Percentiles rank a stretch among this genome's conserved stretches.
These are phyloP conservation scores for Candida sithepensis DNA, from an alignment of 805 yeast genomes.

Conservation along the genomic window DNA sequence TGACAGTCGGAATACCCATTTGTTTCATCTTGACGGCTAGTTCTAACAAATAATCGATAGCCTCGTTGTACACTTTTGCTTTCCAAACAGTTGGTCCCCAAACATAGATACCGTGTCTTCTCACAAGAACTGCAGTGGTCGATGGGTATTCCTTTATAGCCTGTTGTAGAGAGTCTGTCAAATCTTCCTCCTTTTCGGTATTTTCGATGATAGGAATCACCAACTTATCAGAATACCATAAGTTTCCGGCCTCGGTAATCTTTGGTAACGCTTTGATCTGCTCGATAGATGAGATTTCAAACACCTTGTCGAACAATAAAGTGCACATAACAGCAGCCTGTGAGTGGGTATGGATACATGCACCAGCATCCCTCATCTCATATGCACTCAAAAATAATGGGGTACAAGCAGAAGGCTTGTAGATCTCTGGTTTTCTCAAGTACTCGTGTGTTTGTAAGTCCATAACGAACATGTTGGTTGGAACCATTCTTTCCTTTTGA, in stretches of 20 bases:
- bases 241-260: constrained; percentile 60
- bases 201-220: constrained; percentile 89
- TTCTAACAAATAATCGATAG: constrained; percentile 84
- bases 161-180: constrained; percentile 59
- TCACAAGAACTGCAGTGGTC: constrained; percentile 81
- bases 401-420: constrained; percentile 91
- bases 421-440: constrained; percentile 55
- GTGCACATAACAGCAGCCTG: constrained; percentile 83
- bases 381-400: constrained; percentile 80
- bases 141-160: constrained; percentile 71
- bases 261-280: constrained; percentile 90
- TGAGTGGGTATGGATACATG: constrained; percentile 94
- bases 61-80: constrained; percentile 90
- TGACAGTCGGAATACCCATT: constrained; percentile 55
- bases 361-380: constrained; percentile 68
- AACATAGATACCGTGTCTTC: constrained; percentile 93
- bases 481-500: constrained; percentile 84
- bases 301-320: constrained; percentile 63
- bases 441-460: constrained; percentile 50
- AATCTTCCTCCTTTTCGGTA: constrained; percentile 82
- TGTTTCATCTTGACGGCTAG: constrained; percentile 79
- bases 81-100: constrained; percentile 94
- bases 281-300: constrained; percentile 76
- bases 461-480: constrained; percentile 77
- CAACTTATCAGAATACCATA: constrained; percentile 70